phyloP scores from a whole-genome alignment of 352 stramenopile species.

The Phytophthora ohioensis region DNA sequence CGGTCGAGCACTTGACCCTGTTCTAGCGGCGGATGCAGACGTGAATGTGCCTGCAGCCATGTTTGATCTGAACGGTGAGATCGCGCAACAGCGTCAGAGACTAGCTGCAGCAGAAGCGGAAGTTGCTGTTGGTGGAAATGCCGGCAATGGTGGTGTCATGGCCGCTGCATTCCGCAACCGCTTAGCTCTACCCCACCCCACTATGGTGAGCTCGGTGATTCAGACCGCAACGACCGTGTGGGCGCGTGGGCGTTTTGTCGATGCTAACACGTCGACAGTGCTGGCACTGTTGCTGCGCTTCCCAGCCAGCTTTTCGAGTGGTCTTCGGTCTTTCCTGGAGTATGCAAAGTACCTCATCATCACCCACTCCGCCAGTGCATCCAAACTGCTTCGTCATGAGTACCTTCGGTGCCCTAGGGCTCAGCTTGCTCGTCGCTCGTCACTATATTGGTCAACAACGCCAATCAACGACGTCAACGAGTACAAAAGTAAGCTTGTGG shows the following conservation, averaged over 20 bases:
- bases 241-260: slow-evolving; percentile 51
- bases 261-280: slow-evolving; percentile 39
- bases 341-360: slow-evolving; percentile 70
- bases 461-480: slow-evolving; percentile 43
- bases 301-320: slow-evolving; percentile 41
- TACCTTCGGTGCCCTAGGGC: slow-evolving; percentile 46
- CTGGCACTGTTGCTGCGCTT: slow-evolving; percentile 49
- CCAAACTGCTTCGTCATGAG: slow-evolving; percentile 61
- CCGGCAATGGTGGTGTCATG: slow-evolving; percentile 14
- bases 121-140: slow-evolving; percentile 7
- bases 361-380: slow-evolving; percentile 46
- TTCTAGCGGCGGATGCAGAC: slow-evolving; percentile 19
- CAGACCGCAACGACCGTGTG: slow-evolving; percentile 53
- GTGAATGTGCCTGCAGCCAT: slow-evolving; percentile 28
- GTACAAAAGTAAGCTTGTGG: slow-evolving; percentile 52
- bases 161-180: slow-evolving; percentile 31
- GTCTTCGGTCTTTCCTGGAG: slow-evolving; percentile 70
- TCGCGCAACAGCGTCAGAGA: slow-evolving; percentile 27
- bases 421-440: slow-evolving; percentile 14
- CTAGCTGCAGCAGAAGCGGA: slow-evolving; percentile 15
- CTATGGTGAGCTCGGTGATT: slow-evolving; percentile 53
- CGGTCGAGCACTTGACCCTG: slow-evolving; percentile 14
- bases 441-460: slow-evolving; percentile 20
- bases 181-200: slow-evolving; percentile 18
- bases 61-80: slow-evolving; percentile 30